These are phyloP conservation scores for Vitis vinifera DNA, from an alignment of 164 flowering plant species.

Conservation along the genomic window DNA sequence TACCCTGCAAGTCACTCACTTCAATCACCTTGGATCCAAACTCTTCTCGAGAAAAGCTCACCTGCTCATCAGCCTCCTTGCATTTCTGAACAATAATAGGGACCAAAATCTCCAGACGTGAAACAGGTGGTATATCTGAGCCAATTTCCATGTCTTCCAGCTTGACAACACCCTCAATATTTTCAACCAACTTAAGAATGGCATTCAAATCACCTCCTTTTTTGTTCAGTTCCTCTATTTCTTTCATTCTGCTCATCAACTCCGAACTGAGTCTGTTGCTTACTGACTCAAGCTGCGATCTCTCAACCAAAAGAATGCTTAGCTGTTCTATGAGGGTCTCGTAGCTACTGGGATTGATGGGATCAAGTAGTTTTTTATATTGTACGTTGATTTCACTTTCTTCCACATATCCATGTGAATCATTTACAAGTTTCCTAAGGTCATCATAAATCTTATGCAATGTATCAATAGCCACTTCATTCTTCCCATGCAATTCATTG, in stretches of 20 bases:
- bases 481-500: slow-evolving; percentile 36
- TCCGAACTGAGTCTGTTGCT: slow-evolving; percentile 44
- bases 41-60: slow-evolving; percentile 38
- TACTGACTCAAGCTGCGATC: slow-evolving; percentile 42
- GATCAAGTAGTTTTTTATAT: slow-evolving; percentile 34
- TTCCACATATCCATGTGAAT: slow-evolving; percentile 26
- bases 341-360: slow-evolving; percentile 31
- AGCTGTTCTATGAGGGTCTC: slow-evolving; percentile 43
- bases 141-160: slow-evolving; percentile 30
- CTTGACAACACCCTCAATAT: slow-evolving; percentile 39
- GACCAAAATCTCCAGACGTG: slow-evolving; percentile 47
- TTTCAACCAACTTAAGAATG: slow-evolving; percentile 43
- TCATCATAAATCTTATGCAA: slow-evolving; percentile 43
- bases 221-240: slow-evolving; percentile 46
- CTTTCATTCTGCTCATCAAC: slow-evolving; percentile 36
- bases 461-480: slow-evolving; percentile 38
- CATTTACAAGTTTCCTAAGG: slow-evolving; percentile 38
- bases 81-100: slow-evolving; percentile 54
- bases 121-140: slow-evolving; percentile 30
- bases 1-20: slow-evolving; percentile 45
- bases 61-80: slow-evolving; percentile 41
- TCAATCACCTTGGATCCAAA: slow-evolving; percentile 36
- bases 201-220: slow-evolving; percentile 30
- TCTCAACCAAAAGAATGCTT: slow-evolving; percentile 42
- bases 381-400: slow-evolving; percentile 22